phyloP scores from a whole-genome alignment of 1,284 basidiomycete genomes.

The Cryptococcus sp. region DNA sequence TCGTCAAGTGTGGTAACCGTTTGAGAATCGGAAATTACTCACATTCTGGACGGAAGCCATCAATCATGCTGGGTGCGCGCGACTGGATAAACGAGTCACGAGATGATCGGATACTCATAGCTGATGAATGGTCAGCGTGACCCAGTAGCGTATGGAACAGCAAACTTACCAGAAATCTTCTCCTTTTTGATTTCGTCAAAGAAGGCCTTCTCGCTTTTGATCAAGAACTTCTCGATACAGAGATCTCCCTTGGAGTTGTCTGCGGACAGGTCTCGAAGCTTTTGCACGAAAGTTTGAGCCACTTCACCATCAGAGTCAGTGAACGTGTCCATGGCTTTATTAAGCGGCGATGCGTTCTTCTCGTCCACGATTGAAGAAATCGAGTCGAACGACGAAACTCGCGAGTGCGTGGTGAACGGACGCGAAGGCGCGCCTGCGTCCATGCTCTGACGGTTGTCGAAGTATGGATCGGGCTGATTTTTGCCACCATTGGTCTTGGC shows the following conservation, averaged over 20 bases:
- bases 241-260: constrained; percentile 88
- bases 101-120: constrained; percentile 59
- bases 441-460: constrained; percentile 57
- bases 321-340: constrained; percentile 90
- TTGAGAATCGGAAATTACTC: constrained; percentile 40
- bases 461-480: constrained; percentile 72
- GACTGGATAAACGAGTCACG: constrained; percentile 65
- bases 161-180: constrained; percentile 60
- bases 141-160: neutral
- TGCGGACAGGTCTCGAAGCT: constrained; percentile 71
- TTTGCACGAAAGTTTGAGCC: constrained; percentile 81
- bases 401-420: constrained; percentile 77
- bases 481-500: constrained; percentile 71
- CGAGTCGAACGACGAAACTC: constrained; percentile 78
- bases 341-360: constrained; percentile 80
- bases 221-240: constrained; percentile 84
- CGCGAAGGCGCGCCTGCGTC: constrained; percentile 58
- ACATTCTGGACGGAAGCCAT: constrained; percentile 73
- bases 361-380: constrained; percentile 87
- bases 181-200: constrained; percentile 85
- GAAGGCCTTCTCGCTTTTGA: constrained; percentile 88
- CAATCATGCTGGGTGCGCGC: constrained; percentile 61
- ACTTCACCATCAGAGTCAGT: constrained; percentile 90
- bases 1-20: constrained; percentile 13
- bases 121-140: constrained; percentile 16